These are phyloP conservation scores for Kluyveromyces lactis DNA, from an alignment of 805 yeast genomes.

Conservation along the genomic window DNA sequence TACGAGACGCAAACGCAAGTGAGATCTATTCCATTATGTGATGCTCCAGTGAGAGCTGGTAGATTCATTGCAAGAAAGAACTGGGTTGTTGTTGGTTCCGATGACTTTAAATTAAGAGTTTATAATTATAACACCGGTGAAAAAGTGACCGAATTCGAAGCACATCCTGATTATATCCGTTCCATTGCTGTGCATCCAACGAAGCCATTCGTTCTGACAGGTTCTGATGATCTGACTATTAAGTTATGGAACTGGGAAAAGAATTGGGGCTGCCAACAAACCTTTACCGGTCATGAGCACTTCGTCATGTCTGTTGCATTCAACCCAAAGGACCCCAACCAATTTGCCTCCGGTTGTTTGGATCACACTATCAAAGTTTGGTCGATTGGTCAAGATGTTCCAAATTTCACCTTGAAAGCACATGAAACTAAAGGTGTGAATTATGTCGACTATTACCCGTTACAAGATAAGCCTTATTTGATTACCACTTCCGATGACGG, in stretches of 20 bases:
- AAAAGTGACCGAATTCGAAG: constrained; percentile 90
- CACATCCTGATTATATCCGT: constrained; percentile 95
- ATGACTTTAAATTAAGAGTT: constrained; percentile 89
- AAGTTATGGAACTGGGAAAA: constrained; percentile 98
- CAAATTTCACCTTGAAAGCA: constrained; percentile 86
- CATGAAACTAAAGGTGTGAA: constrained; percentile 93
- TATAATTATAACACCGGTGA: constrained; percentile 95
- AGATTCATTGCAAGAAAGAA: constrained; percentile 91
- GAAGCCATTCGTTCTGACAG: constrained; percentile 80
- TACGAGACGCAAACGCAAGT: constrained; percentile 76
- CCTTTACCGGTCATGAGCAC: constrained; percentile 92
- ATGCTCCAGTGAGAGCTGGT: constrained; percentile 93
- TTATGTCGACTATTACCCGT: constrained; percentile 94
- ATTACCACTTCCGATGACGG: constrained; percentile 88
- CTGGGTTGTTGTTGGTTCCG: constrained; percentile 95
- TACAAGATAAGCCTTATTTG: constrained; percentile 92
- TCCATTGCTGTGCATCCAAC: constrained; percentile 91
- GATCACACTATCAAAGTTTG: constrained; percentile 96
- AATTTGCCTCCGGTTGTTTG: constrained; percentile 94
- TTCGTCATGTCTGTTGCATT: constrained; percentile 90
- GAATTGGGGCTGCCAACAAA: constrained; percentile 82
- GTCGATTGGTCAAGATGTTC: constrained; percentile 80
- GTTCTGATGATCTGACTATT: constrained; percentile 85
- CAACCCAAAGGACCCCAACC: constrained; percentile 95
- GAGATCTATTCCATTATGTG: constrained; percentile 89